Base-by-base conservation (phyloP, 1,284 basidiomycete genomes). In the Clitocybe nebularis region DNA sequence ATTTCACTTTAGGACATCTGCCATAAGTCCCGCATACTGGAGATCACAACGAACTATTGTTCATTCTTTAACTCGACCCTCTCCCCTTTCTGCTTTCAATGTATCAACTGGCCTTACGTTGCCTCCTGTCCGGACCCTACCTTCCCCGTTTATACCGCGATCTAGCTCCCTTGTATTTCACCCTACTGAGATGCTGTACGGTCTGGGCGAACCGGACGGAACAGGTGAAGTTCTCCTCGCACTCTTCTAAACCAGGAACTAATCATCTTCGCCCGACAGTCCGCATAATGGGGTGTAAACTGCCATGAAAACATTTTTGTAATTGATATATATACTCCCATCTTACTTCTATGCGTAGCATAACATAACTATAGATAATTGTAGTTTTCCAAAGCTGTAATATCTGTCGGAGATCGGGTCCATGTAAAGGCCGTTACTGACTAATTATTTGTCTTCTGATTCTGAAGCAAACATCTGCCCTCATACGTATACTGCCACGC, bases 111-210 rank as follows among this genome's bases (percentile, higher is more conserved):
- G 79, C 4, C 66, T 85, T 13, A 63, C 67, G 5, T 57, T 71
- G 14, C 72, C 71, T 36, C 76, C 81, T 7, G 60, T 74, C 24
- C 74, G 81, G 38, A 66, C 69, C 6, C 58, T 71, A 25, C 71
- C 78, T 3, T 80, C 77, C 11, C 67, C 74, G 1, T 84, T 73
- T 56, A 80, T 84, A 43, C 77, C 81, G 25, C 69, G 82, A 45
- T 67, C 67, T 28, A 79, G 75, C 41, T 82, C 82, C 13, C 63
- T 89, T 30, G 68, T 70, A 2, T 90, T 90, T 71, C 87, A 90
- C 60, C 87, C 88, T 4, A 72, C 75, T 45, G 85, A 90, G 61
- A 89, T 90, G 88, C 57, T 90, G 44, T 86, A 81, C 54, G 85
- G 79, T 11, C 59, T 83, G 19, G 86, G 87, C 16, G 74, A 76